Evolutionary conservation across 805 yeast species (phyloP), one percentile per base, ranked within the genome.

Genomic region (Cyberlindnera mississippiensis): DNA sequence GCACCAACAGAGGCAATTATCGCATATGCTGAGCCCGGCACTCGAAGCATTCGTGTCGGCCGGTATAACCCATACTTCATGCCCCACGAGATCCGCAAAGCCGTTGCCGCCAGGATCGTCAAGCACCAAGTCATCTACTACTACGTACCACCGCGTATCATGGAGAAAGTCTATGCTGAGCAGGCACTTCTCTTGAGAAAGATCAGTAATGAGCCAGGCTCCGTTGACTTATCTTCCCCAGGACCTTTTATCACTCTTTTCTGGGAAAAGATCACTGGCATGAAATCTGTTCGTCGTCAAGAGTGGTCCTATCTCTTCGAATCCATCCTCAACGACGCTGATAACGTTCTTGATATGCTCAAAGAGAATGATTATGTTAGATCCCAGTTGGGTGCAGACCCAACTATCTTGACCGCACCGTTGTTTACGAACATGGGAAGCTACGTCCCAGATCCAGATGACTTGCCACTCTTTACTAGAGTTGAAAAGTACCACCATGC

Each of bases 71-170:
- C 48, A 2, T 44, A 44, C 44, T 44, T 40, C 44, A 44, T 44
- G 48, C 48, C 48, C 8, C 44, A 40, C 14, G 48, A 44, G 38
- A 44, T 44, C 29, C 41, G 48, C 27, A 44, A 44, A 35, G 35
- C 30, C 22, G 48, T 44, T 29, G 48, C 48, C 42, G 40, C 48
- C 42, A 38, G 28, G 33, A 16, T 44, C 19, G 37, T 40, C 35
- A 44, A 44, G 32, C 39, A 40, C 33, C 16, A 35, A 3, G 35
- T 44, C 9, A 16, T 40, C 31, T 40, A 37, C 37, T 33, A n/a
- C 33, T 40, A 32, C 27, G 18, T 44, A 17, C 48, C 48, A 30
- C 24, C 30, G 3, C n/a, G 18, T 3, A 24, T 44, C 28, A 44
- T 44, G 48, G 44, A 44, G 37, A 44, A 44, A 28, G 48, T 40